These are phyloP conservation scores for Coniferiporia sulphurascens DNA, from an alignment of 1,284 basidiomycete species.

Conservation along the genomic window DNA sequence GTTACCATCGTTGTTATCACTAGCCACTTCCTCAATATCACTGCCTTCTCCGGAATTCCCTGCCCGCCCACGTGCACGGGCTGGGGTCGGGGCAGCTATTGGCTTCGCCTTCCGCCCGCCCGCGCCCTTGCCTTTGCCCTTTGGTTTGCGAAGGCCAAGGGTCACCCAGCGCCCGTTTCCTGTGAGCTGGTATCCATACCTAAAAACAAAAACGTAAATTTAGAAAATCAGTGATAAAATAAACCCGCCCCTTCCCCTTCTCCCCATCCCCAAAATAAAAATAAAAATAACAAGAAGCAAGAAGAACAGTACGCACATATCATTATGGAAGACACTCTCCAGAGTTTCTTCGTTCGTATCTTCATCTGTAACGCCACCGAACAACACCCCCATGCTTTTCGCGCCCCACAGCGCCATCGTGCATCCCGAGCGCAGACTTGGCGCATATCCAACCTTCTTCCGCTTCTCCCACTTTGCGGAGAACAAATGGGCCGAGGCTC, in stretches of 20 bases:
- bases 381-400: conserved; percentile 72
- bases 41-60: conserved; percentile 30
- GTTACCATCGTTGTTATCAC: conserved; percentile 25
- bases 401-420: conserved; percentile 80
- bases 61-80: conserved; percentile 21
- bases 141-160: conserved; percentile 66
- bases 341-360: conserved; percentile 84
- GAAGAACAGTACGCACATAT: conserved; percentile 62
- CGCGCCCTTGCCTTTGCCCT: conserved; percentile 49
- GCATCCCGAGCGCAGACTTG: conserved; percentile 70
- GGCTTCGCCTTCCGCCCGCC: conserved; percentile 38
- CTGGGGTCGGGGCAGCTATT: conserved; percentile 18
- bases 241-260: background rate
- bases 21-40: conserved; percentile 27
- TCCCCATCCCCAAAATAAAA: background rate
- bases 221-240: background rate
- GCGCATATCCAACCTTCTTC: conserved; percentile 75
- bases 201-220: conserved; percentile 25
- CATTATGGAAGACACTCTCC: conserved; percentile 83
- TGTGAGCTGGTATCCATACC: conserved; percentile 75
- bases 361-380: conserved; percentile 90
- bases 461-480: conserved; percentile 81
- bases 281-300: too few relatives aligned
- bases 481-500: conserved; percentile 39
- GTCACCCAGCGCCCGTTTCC: conserved; percentile 82